Base-by-base conservation (phyloP, 108 stramenopile genomes). In the Cyclotella sp. region DNA sequence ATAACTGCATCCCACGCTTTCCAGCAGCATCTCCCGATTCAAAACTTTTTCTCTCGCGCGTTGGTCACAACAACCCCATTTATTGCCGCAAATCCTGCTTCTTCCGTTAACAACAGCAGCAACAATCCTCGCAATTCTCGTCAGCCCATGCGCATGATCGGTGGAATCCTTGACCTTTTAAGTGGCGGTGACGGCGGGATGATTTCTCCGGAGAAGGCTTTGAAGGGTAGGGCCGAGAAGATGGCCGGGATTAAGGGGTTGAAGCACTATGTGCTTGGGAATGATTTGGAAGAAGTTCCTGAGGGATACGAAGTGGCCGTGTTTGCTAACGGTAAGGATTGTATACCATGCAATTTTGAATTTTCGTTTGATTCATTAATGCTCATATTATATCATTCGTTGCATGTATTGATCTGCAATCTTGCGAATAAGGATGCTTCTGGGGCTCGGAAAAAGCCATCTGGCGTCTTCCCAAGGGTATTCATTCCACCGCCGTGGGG, bases 401-500 rank as follows among this genome's bases (percentile, higher is more conserved):
- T 2, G 34, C 49, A 51, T 8, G 49, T 8, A 30, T 42, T 41
- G 29, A 28, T 12, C 4, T n/a, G 1, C 13, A 5, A 14, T 14
- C 8, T 4, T 28, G n/a, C 2, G 2, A 28, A 24, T 14, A 22
- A 68, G 68, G 81, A 34, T 94, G 93, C 75, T 94, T 94, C 72
- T 94, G 93, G 93, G 93, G 93, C n/a, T 67, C 63, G 26, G 91
- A 94, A 67, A 89, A 89, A 67, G 84, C 87, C 42, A 84, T 93
- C 60, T 93, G 94, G 90, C 85, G 96, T 8, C 57, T 96, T 18
- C 91, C 93, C 46, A 88, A 86, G 52, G 90, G 89, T 0, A 93
- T 91, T 58, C 84, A 91, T 53, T 87, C 88, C 47, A 95, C 94
- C 15, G 90, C 92, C n/a, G 94, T 95, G 26, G 96, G 93, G 67